Evolutionary conservation across 2,329 filamentous ascomycete genomes (phyloP), one percentile per base, ranked within the genome.

Genomic region (Colletotrichum neosansevieriae): DNA sequence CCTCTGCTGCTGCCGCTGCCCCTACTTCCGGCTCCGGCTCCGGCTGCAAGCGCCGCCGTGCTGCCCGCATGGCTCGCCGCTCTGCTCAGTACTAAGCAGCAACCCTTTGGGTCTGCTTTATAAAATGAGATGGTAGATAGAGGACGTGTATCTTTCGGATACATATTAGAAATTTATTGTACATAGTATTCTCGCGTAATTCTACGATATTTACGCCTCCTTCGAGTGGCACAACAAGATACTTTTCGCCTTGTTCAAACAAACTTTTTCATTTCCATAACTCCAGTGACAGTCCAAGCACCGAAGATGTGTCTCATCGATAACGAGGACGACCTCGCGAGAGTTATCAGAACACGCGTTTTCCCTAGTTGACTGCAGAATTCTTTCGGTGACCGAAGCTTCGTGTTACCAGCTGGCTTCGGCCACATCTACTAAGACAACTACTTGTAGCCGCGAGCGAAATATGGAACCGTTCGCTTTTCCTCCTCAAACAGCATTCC

Each of bases 61-160:
- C 67, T 36, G 66, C 69, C 32, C 69, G 61, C 47, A 70, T 67
- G 57, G 64, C 70, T 36, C 64, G 68, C 56, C 68, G 70, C 42
- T 63, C 70, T 51, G 70, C 68, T 13, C 56, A 70, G 44, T 64
- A 68, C 65, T 68, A 68, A 64, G 54, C 9, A 24, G 21, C 4
- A 2, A 24, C 5, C 47, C 6, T 38, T 38, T 12, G 19, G 38
- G 32, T 51, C 3, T 17, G 47, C 19, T 36, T 12, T 32, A 32
- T 29, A 3, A 42, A 29, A 53, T 19, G 47, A 53, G 58, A 44
- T 6, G 21, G 44, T 44, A 58, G 32, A 54, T 29, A 29, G 29
- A 29, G 21, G 24, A 65, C 65, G 47, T 50, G 59, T 50, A 65
- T 56, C 47, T 4, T 65, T 57, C 47, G 38, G 65, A 53, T 54